Percentiles rank a stretch among this genome's conserved stretches.
phyloP scores from a whole-genome alignment of 2,329 filamentous ascomycete species.

The Beauveria australis region DNA sequence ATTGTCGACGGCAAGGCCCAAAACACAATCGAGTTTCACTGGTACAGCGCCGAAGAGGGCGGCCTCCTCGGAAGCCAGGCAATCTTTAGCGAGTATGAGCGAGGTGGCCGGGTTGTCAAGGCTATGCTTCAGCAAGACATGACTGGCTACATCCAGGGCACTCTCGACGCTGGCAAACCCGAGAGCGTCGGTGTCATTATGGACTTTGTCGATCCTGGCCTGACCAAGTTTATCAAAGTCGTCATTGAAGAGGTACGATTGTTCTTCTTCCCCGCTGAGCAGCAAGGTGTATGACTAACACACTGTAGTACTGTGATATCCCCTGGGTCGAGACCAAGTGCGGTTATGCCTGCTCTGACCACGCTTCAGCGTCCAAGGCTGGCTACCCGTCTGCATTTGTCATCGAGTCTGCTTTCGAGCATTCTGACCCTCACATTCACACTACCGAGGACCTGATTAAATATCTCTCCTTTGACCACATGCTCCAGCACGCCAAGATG shows the following conservation, averaged over 20 bases:
- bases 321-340: slow-evolving; percentile 83
- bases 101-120: slow-evolving; percentile 66
- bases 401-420: slow-evolving; percentile 63
- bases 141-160: slow-evolving; percentile 82
- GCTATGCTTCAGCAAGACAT: slow-evolving; percentile 99
- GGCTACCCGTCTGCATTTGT: slow-evolving; percentile 70
- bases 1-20: slow-evolving; percentile 62
- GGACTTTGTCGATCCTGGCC: slow-evolving; percentile 73
- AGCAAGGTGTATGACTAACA: not conserved
- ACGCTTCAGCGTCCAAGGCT: slow-evolving; percentile 64
- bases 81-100: slow-evolving; percentile 76
- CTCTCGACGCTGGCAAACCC: slow-evolving; percentile 69
- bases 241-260: slow-evolving; percentile 53
- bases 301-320: slow-evolving; percentile 71
- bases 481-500: slow-evolving; percentile 83
- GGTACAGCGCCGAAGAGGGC: slow-evolving; percentile 87
- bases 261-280: not conserved
- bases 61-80: slow-evolving; percentile 82
- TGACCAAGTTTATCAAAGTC: slow-evolving; percentile 87
- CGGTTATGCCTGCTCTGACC: slow-evolving; percentile 75
- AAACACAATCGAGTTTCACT: slow-evolving; percentile 94
- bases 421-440: slow-evolving; percentile 61
- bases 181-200: slow-evolving; percentile 90
- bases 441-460: slow-evolving; percentile 62
- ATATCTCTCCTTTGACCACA: slow-evolving; percentile 75